phyloP scores from a whole-genome alignment of 495 filamentous ascomycete species.

The Hypoxylon trugodes region DNA sequence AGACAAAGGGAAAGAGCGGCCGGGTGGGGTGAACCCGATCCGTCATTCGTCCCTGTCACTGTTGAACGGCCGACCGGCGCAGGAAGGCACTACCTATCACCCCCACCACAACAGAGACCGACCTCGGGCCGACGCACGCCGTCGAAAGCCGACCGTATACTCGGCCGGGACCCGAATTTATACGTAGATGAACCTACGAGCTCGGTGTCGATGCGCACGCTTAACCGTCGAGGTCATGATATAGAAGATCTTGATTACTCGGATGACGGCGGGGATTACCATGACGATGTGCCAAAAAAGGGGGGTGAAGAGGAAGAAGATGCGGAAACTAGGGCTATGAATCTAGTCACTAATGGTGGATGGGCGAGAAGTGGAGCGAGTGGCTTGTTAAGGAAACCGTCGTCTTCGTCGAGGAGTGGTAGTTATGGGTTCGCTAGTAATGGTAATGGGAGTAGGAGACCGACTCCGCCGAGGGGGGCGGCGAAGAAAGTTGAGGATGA shows the following conservation, averaged over 20 bases:
- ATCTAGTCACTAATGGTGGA: constrained; percentile 54
- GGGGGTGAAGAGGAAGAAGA: constrained; percentile 39
- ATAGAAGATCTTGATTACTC: constrained; percentile 46
- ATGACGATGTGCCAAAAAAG: too few species aligned
- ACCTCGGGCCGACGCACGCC: constrained; percentile 41
- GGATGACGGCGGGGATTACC: constrained; percentile 32
- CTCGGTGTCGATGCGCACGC: constrained; percentile 51
- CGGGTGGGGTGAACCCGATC: constrained; percentile 59
- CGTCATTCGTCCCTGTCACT: constrained; percentile 17
- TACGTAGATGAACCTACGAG: constrained; percentile 52
- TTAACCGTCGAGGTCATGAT: constrained; percentile 49
- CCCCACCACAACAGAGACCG: background rate
- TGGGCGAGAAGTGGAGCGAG: constrained; percentile 46
- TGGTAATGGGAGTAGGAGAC: background rate
- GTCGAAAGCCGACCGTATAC: constrained; percentile 59
- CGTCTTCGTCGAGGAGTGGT: background rate
- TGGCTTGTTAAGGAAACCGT: constrained; percentile 44
- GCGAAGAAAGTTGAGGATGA: constrained; percentile 24
- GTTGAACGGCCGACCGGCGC: constrained; percentile 34
- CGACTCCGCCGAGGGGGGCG: constrained; percentile 1
- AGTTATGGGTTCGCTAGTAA: too few species aligned
- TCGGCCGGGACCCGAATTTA: constrained; percentile 59
- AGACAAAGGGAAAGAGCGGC: constrained; percentile 63
- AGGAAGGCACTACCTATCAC: constrained; percentile 44
- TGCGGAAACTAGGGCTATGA: constrained; percentile 51